These are phyloP conservation scores for Candida cerambycidarum DNA, from an alignment of 805 yeast genomes.

Conservation along the genomic window DNA sequence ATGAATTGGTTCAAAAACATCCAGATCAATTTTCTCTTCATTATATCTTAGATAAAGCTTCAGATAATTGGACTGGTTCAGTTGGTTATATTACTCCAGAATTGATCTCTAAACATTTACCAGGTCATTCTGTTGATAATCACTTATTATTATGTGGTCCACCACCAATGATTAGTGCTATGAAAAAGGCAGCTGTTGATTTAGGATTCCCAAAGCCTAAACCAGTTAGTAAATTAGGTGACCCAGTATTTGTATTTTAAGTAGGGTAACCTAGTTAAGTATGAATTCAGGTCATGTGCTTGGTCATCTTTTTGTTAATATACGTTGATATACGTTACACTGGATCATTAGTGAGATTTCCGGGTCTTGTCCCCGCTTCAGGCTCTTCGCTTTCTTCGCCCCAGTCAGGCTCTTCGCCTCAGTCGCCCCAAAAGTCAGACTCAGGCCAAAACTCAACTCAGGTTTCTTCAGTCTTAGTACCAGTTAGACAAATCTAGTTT, in stretches of 20 bases:
- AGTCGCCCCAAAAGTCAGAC: no score
- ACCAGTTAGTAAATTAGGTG: slow-evolving; percentile 86
- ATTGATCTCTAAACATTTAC: slow-evolving; percentile 61
- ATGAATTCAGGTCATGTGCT: no score
- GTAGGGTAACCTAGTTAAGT: no score
- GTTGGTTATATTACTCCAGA: slow-evolving; percentile 81
- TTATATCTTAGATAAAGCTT: slow-evolving; percentile 74
- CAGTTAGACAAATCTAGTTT: no score
- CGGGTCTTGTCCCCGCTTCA: no score
- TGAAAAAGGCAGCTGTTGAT: slow-evolving; percentile 72
- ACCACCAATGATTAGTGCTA: slow-evolving; percentile 84
- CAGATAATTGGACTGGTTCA: slow-evolving; percentile 72
- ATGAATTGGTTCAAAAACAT: slow-evolving; percentile 55
- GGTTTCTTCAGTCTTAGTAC: no score
- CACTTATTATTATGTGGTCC: slow-evolving; percentile 91
- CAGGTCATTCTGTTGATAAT: slow-evolving; percentile 56
- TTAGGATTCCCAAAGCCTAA: slow-evolving; percentile 83
- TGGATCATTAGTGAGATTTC: no score
- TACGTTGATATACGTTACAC: no score
- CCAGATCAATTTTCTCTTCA: slow-evolving; percentile 62
- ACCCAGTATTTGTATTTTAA: slow-evolving; percentile 83
- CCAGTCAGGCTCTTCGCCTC: no score
- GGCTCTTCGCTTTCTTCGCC: no score
- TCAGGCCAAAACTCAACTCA: no score
- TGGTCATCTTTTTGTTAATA: no score